These are phyloP conservation scores for Diaporthe sp. DNA, from an alignment of 2,329 filamentous ascomycete genomes.

Conservation along the genomic window DNA sequence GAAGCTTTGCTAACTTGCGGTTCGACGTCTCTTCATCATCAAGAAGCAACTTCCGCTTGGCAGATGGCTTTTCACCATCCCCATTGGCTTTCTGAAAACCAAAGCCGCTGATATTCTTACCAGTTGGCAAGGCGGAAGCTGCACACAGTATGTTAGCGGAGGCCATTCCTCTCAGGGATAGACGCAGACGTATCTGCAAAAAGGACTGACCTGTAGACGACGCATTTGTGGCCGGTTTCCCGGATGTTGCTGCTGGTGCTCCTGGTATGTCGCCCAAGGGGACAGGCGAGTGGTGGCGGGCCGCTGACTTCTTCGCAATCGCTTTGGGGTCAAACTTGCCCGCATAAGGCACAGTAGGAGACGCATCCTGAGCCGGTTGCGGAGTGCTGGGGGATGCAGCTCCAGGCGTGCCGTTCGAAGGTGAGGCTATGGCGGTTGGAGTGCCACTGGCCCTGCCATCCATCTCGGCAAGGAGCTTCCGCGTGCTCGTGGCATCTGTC, in stretches of 20 bases:
- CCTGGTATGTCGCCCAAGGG: conserved; percentile 64
- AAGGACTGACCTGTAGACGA: conserved; percentile 43
- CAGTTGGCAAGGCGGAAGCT: conserved; percentile 67
- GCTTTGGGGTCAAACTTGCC: conserved; percentile 91
- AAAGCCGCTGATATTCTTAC: conserved; percentile 84
- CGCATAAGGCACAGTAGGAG: conserved; percentile 73
- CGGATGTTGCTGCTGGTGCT: conserved; percentile 49
- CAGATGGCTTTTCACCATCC: conserved; percentile 75
- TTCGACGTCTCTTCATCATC: conserved; percentile 90
- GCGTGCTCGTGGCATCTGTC: conserved; percentile 76
- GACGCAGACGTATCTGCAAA: not conserved
- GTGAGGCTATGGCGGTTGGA: conserved; percentile 49
- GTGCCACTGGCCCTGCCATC: conserved; percentile 74
- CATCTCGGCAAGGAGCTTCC: conserved; percentile 80
- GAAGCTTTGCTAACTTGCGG: conserved; percentile 92
- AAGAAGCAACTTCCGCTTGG: conserved; percentile 84
- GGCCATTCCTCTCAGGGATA: not conserved
- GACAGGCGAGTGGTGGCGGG: conserved; percentile 68
- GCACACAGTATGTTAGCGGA: conserved; percentile 22
- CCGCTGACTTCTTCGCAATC: conserved; percentile 83
- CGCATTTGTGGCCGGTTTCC: conserved; percentile 43
- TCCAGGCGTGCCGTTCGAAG: conserved; percentile 64
- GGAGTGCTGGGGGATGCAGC: conserved; percentile 62
- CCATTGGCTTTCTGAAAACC: conserved; percentile 79
- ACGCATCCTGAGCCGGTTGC: conserved; percentile 63